phyloP scores from a whole-genome alignment of 768 basidiomycete genomes.

The Kwoniella dejecticola region DNA sequence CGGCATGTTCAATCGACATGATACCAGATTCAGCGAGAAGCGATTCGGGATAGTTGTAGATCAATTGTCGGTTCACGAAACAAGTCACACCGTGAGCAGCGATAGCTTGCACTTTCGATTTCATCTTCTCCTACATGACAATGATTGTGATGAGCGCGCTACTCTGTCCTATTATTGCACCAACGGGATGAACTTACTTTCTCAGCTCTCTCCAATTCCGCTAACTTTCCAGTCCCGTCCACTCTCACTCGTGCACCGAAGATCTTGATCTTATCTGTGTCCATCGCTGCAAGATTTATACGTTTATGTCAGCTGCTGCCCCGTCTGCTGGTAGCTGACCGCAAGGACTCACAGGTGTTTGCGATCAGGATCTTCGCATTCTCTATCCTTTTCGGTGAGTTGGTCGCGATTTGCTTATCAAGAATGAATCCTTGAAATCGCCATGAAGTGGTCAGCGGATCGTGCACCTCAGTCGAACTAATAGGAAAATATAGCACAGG shows the following conservation, averaged over 20 bases:
- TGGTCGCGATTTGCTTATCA: conserved; percentile 90
- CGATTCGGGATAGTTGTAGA: conserved; percentile 99
- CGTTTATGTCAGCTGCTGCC: neutral
- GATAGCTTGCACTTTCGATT: conserved; percentile 92
- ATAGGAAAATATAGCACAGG: neutral
- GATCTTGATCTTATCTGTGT: conserved; percentile 99
- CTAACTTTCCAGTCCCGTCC: conserved; percentile 92
- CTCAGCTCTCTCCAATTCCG: conserved; percentile 96
- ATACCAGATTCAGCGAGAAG: conserved; percentile 93
- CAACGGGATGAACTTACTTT: conserved; percentile 47
- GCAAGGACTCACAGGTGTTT: conserved; percentile 77
- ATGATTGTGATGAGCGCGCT: too few relatives aligned
- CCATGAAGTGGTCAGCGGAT: neutral
- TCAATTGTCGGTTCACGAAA: conserved; percentile 96
- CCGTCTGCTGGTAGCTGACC: neutral
- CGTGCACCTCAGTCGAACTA: neutral
- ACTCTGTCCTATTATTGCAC: too few relatives aligned
- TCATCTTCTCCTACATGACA: conserved; percentile 88
- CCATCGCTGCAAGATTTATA: conserved; percentile 76
- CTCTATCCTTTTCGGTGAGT: conserved; percentile 91
- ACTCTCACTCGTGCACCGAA: conserved; percentile 96
- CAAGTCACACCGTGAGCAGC: conserved; percentile 92
- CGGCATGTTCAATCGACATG: conserved; percentile 95
- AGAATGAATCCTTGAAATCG: conserved; percentile 80
- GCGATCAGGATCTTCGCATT: conserved; percentile 95